Conservation (phyloP, 2,329 filamentous ascomycete species). For the Exophiala aquamarina region DNA sequence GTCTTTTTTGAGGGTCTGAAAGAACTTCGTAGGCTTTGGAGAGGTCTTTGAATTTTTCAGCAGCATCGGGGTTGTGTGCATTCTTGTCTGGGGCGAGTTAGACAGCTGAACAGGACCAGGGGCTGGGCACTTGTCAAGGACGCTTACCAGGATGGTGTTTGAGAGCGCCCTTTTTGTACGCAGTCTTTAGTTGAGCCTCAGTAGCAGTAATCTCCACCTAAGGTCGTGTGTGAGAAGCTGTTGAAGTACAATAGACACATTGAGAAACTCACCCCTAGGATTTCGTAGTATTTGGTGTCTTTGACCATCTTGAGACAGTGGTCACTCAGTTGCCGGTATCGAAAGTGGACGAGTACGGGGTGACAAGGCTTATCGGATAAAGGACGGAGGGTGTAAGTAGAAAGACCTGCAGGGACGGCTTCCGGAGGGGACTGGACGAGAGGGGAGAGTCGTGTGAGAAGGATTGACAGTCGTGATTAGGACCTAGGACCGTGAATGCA, state of each 20-base stretch:
- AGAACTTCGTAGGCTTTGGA: constrained; percentile 95
- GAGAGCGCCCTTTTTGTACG: constrained; percentile 88
- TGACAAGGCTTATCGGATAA: too few species aligned
- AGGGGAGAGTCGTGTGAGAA: too few species aligned
- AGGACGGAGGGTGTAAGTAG: too few species aligned
- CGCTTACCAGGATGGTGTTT: constrained; percentile 85
- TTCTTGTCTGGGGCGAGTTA: constrained; percentile 75
- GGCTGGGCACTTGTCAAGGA: neutral
- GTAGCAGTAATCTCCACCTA: constrained; percentile 74
- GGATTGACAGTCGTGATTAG: too few species aligned
- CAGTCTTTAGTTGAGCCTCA: constrained; percentile 86
- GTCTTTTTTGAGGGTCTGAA: constrained; percentile 86
- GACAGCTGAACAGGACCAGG: neutral
- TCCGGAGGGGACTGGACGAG: too few species aligned
- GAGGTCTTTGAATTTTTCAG: constrained; percentile 98
- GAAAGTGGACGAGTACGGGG: too few species aligned
- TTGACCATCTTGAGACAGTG: constrained; percentile 46
- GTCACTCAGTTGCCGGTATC: neutral
- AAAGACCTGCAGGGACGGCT: too few species aligned
- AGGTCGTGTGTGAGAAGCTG: too few species aligned
- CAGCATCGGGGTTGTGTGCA: constrained; percentile 84
- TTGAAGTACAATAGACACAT: constrained; percentile 24
- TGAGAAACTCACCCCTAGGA: constrained; percentile 44
- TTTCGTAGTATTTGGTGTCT: constrained; percentile 51
- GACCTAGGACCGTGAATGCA: too few species aligned